Evolutionary conservation across 306 rosid genomes (phyloP), one percentile per base, ranked within the genome.

Genomic region (Cyclanthera cordifolia): DNA sequence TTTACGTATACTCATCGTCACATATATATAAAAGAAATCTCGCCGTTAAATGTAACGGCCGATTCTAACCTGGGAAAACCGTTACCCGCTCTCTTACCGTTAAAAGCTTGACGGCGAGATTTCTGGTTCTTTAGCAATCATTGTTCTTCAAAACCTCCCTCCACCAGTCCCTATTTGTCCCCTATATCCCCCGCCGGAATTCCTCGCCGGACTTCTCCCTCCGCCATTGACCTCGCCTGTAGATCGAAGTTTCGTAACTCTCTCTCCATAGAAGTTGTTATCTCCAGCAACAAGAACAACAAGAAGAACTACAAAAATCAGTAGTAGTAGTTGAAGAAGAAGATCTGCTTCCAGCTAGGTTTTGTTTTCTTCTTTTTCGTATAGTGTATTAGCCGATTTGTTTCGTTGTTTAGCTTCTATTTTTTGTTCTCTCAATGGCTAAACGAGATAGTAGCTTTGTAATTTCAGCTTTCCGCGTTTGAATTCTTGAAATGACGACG

Each of bases 21-120:
- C 19, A 54, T 14, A 24, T 1, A 32, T 3, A 34, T 34, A 34
- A 19, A 24, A 4, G 4, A 54, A 24, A 46, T 24, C 23, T 67
- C 3, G 59, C 6, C 59, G 72, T 68, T 50, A 68, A 28, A 68
- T 50, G 0, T 68, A 48, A 68, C 59, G 72, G 30, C 28, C 6
- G 19, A 68, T 25, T 68, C 59, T 47, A 53, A n/a, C 30, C 20
- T 25, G 15, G 17, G 17, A 45, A 21, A 66, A 60, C 51, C 32
- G 54, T 66, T 46, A 49, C 48, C 47, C 72, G 57, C 72, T 25
- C 72, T 50, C 58, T 50, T 68, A 49, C 43, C 72, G 57, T 68
- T 68, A 68, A 68, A 68, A 32, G 27, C 19, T 50, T 10, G 48
- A 68, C 72, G 72, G 47, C 59, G 48, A 50, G 23, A 15, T 50